Conservation (phyloP, 371 early-diverging fungal species). For the Blakeslea trispora region DNA sequence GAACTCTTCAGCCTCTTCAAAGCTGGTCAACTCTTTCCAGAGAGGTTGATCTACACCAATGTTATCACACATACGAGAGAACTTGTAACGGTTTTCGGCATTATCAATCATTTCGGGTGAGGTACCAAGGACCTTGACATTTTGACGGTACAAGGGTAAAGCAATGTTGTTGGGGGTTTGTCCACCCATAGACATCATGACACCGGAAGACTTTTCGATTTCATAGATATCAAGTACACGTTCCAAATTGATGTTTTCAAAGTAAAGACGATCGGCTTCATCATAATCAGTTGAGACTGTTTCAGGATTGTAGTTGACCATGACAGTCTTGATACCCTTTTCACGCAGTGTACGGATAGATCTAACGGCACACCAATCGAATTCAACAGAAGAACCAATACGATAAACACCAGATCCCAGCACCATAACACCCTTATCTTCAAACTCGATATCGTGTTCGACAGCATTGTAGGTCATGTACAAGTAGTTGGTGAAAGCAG, state of each 20-base stretch:
- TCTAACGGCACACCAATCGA: conserved; percentile 96
- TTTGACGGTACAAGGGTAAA: conserved; percentile 78
- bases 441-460: conserved; percentile 85
- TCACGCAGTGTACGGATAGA: conserved; percentile 88
- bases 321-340: conserved; percentile 83
- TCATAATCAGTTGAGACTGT: conserved; percentile 97
- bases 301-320: conserved; percentile 98
- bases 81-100: conserved; percentile 95
- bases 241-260: conserved; percentile 90
- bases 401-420: conserved; percentile 96
- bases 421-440: conserved; percentile 91
- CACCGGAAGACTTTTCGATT: conserved; percentile 77
- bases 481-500: conserved; percentile 93
- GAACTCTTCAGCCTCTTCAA: conserved; percentile 82
- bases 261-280: conserved; percentile 94
- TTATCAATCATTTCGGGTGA: conserved; percentile 91
- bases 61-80: conserved; percentile 90
- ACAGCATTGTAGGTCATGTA: conserved; percentile 95
- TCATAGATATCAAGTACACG: conserved; percentile 94
- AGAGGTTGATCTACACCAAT: conserved; percentile 94
- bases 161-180: conserved; percentile 97
- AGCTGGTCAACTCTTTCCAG: conserved; percentile 90
- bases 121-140: conserved; percentile 91
- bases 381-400: conserved; percentile 94
- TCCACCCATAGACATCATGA: conserved; percentile 92